Base-by-base conservation (phyloP, 768 basidiomycete species). In the Leucocoprinus leucothites region DNA sequence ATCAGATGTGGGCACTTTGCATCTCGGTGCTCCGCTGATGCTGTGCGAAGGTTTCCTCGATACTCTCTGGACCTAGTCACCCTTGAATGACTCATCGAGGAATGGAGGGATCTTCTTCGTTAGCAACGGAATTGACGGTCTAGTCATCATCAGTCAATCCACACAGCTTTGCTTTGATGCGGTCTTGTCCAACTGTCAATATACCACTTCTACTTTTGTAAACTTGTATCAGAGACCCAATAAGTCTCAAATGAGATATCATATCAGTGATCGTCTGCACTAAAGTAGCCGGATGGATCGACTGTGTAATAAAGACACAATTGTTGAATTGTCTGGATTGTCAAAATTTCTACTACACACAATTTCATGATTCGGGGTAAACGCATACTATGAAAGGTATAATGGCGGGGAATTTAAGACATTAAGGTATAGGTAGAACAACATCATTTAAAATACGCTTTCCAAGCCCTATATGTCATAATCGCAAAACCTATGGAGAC, bases 111-210 rank as follows among this genome's bases (percentile, higher is more conserved):
- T 48, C 38, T 48, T 36, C 26, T 42, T 48, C 47, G 53, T 24
- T 48, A 41, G 53, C 53, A 55, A 48, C 53, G 49, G 36, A 22
- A 16, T 16, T 18, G 35, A 22, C 25, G 28, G 16, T 40, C 44
- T 46, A 46, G 35, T 51, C 48, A 41, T 53, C 51, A 53, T 53
- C 51, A 53, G 48, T 53, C 43, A 47, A 35, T 45, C 28, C 13
- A 55, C 46, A 47, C 46, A 55, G 46, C 53, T 28, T 53, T 42
- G 38, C 31, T 9, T 14, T 46, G 53, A 47, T 53, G 51, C 43
- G 42, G 26, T 19, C 26, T 53, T 53, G 51, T 43, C 5, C 34
- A 36, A 35, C 31, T 53, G 51, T 53, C 42, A 36, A 31, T 11
- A 31, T 31, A 31, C 31, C 26, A 14, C 24, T 24, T 38, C 38